Evolutionary conservation across 2,329 filamentous ascomycete species (phyloP), one percentile per base, ranked within the genome.

Genomic region (Tetracladium maxilliforme): DNA sequence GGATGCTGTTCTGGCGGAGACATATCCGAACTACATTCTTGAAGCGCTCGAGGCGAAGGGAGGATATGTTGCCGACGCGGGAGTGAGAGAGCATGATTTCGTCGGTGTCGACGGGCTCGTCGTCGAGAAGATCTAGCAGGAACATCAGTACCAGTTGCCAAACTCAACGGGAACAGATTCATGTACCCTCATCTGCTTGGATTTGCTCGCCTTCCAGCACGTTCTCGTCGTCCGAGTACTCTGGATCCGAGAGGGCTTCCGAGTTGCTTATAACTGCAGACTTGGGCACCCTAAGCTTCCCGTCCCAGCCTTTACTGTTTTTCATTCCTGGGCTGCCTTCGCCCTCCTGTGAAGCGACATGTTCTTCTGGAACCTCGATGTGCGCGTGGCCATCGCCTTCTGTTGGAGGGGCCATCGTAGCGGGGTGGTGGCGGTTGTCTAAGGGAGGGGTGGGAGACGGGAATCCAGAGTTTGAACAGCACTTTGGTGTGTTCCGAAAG

Each of bases 51-150:
- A 98, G 66, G n/a, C 59, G 69, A 13, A 98, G 66, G 10, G 74
- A 71, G 6, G 74, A 56, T 37, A 95, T 78, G 16, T 81, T 86
- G 13, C 65, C 56, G 42, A 98, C 67, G 35, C 86, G 80, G 28
- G 78, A 78, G 49, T 95, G 87, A n/a, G 84, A 75, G 32, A 86
- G 73, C 44, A 90, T 80, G 42, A 98, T 87, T 42, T 92, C 82
- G 53, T 86, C 59, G 3, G 60, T 65, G 18, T 72, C 61, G 19
- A 54, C 48, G 32, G 67, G 63, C 46, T 75, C 70, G 37, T 61
- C 61, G 32, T 73, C 64, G 19, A 74, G 58, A 2, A 74, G 51
- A 40, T 74, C 69, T 73, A 25, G 19, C 14, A 31, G 20, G 45
- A 22, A 33, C 36, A 25, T 33, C 24, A 27, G 26, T 14, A 31